Conservation (phyloP, 192 early-diverging fungal species). For the Hyaloraphidium curvatum region DNA sequence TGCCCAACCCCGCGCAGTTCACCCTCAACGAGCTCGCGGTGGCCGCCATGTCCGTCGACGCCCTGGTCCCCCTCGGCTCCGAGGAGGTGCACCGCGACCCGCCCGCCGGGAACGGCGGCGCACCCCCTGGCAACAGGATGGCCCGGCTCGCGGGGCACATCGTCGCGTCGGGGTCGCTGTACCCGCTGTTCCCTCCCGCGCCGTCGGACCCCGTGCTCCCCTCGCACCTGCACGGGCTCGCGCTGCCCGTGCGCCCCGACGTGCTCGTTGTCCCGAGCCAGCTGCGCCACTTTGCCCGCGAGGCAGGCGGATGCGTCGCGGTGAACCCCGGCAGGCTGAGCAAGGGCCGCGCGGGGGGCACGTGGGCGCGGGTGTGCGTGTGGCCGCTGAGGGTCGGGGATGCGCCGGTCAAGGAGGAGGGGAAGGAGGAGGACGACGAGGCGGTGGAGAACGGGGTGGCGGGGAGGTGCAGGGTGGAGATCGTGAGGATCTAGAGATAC, state of each 20-base stretch:
- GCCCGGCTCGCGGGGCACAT: constrained; percentile 53
- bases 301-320: constrained; percentile 51
- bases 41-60: constrained; percentile 56
- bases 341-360: constrained; percentile 54
- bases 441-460: neutral
- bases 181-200: constrained; percentile 60
- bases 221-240: constrained; percentile 6
- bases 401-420: constrained; percentile 7
- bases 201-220: constrained; percentile 8
- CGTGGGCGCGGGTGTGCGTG: constrained; percentile 56
- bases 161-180: constrained; percentile 62
- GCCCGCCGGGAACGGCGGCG: constrained; percentile 11
- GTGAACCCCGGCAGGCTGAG: constrained; percentile 67
- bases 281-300: constrained; percentile 51
- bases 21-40: constrained; percentile 64
- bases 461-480: neutral
- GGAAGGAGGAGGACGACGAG: constrained; percentile 17
- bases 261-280: constrained; percentile 57
- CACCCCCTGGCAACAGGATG: constrained; percentile 35
- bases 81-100: constrained; percentile 30
- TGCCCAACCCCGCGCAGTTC: constrained; percentile 69
- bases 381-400: constrained; percentile 24
- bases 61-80: constrained; percentile 44
- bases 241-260: constrained; percentile 53
- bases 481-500: neutral